A percentile compares a stretch with the other conserved stretches of the same genome.
phyloP scores from a whole-genome alignment of 208 protist species.

The Wallacemonas sp. region DNA sequence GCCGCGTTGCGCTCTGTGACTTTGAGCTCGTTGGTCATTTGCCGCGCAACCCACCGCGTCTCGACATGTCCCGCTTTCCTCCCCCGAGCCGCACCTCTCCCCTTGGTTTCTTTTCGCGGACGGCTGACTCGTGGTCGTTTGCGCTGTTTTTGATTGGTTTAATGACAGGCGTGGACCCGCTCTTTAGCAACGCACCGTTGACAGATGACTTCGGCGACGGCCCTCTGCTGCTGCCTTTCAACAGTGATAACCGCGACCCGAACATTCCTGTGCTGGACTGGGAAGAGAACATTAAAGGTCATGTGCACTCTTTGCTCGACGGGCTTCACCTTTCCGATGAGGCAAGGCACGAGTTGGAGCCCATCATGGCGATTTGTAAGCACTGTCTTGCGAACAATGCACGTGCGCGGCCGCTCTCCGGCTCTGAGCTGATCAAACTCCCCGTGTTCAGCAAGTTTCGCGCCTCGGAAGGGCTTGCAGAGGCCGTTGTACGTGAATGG shows the following conservation, averaged over 20 bases:
- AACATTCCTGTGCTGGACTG: slow-evolving; percentile 58
- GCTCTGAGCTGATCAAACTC: slow-evolving; percentile 43
- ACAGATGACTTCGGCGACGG: slow-evolving; percentile 80
- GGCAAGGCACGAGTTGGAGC: slow-evolving; percentile 21
- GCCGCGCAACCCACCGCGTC: slow-evolving; percentile 9
- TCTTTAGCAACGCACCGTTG: slow-evolving; percentile 53
- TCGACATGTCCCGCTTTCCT: slow-evolving; percentile 39
- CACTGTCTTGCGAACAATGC: slow-evolving; percentile 65
- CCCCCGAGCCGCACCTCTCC: slow-evolving; percentile 67
- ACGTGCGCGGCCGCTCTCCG: slow-evolving; percentile 24
- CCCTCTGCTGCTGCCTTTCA: slow-evolving; percentile 50
- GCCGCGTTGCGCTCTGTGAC: slow-evolving; percentile 73
- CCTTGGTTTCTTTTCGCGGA: slow-evolving; percentile 53
- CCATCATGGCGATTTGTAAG: slow-evolving; percentile 48
- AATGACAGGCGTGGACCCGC: slow-evolving; percentile 78
- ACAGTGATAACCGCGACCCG: slow-evolving; percentile 11
- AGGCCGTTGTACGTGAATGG: slow-evolving; percentile 33
- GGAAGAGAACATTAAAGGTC: slow-evolving; percentile 62
- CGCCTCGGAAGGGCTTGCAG: slow-evolving; percentile 20
- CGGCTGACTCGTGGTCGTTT: slow-evolving; percentile 69
- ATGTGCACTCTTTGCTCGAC: slow-evolving; percentile 47
- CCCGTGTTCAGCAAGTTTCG: slow-evolving; percentile 48
- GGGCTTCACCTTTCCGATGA: slow-evolving; percentile 25
- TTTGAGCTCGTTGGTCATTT: slow-evolving; percentile 78
- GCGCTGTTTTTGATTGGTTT: slow-evolving; percentile 62